phyloP scores from a whole-genome alignment of 73 alveolate species.

The Paramecium caudatum region DNA sequence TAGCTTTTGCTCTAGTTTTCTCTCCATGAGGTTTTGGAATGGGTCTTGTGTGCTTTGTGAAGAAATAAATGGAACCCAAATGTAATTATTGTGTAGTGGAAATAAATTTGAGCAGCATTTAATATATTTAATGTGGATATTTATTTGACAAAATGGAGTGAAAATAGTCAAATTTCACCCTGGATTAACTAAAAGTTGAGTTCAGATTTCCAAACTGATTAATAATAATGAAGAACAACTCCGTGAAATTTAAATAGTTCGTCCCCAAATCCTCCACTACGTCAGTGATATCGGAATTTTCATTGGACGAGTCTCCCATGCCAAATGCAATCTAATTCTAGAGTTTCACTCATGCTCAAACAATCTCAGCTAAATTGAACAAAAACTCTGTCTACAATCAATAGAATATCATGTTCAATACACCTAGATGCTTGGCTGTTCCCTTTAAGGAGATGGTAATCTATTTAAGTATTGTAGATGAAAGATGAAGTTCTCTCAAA shows the following conservation, averaged over 20 bases:
- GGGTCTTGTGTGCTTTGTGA: conserved; percentile 57
- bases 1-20: conserved; percentile 57
- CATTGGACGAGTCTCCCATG: conserved; percentile 54
- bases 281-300: conserved; percentile 53
- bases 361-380: conserved; percentile 46
- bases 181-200: too few relatives aligned
- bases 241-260: conserved; percentile 40
- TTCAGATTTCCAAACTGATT: too few relatives aligned
- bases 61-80: background rate
- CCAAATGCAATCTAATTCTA: conserved; percentile 30
- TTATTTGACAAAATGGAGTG: background rate
- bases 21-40: conserved; percentile 5
- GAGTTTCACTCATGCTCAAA: conserved; percentile 33
- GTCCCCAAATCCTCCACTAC: conserved; percentile 63
- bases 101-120: conserved; percentile 26
- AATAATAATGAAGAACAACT: conserved; percentile 49
- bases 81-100: background rate
- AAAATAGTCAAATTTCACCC: too few relatives aligned
- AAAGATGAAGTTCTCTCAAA: conserved; percentile 39
- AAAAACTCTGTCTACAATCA: conserved; percentile 34
- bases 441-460: conserved; percentile 45
- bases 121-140: background rate
- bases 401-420: conserved; percentile 25
- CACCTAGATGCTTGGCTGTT: conserved; percentile 21
- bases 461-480: background rate